Evolutionary conservation across 495 filamentous ascomycete genomes (phyloP).

Genomic region (Hypoxylon trugodes): DNA sequence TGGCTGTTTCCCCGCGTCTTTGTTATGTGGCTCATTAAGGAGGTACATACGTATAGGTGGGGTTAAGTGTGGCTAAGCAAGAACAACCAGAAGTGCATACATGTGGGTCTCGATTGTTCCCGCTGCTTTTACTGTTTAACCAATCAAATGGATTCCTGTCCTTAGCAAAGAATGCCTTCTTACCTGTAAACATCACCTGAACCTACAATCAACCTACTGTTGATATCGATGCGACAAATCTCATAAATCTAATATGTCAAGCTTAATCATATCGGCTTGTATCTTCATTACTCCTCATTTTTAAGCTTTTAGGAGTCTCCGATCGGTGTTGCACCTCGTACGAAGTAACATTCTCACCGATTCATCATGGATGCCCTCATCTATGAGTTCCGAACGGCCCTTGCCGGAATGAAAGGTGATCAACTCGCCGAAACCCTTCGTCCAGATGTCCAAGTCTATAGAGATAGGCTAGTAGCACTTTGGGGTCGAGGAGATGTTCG

Average conservation of each 20-base stretch:
- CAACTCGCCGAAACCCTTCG: conserved; percentile 73
- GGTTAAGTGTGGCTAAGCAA: not conserved
- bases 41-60: too few relatives aligned
- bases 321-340: not conserved
- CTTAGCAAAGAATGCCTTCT: conserved; percentile 18
- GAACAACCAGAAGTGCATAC: not conserved
- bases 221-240: conserved; percentile 2
- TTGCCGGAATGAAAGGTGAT: conserved; percentile 65
- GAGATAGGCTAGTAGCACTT: conserved; percentile 68
- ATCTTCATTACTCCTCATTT: not conserved
- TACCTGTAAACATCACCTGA: not conserved
- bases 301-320: not conserved
- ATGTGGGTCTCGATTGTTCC: not conserved
- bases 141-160: conserved; percentile 20
- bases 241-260: conserved; percentile 13
- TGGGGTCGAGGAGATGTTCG: conserved; percentile 51
- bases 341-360: not conserved
- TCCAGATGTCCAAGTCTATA: conserved; percentile 65
- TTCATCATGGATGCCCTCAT: conserved; percentile 69
- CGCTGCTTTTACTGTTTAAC: not conserved
- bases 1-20: conserved; percentile 3
- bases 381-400: conserved; percentile 67
- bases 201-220: not conserved
- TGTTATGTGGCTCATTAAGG: not conserved
- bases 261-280: not conserved